Evolutionary conservation across 768 basidiomycete genomes (phyloP).

Genomic region (Boletales sp.): DNA sequence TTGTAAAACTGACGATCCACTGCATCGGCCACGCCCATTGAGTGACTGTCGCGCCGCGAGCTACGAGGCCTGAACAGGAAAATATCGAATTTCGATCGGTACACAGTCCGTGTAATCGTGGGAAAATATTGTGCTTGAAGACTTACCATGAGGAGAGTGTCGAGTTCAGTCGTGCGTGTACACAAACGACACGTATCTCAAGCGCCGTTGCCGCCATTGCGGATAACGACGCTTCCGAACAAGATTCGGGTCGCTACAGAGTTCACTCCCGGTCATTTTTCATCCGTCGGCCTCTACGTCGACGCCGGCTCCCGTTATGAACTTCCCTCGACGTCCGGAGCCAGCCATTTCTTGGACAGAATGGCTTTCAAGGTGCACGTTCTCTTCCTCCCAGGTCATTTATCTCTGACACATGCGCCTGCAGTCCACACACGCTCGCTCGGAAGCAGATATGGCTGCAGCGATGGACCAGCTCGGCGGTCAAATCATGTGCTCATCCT

Average conservation of each 20-base stretch:
- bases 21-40: too few relatives aligned
- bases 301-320: slow-evolving; percentile 95
- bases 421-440: slow-evolving; percentile 71
- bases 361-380: slow-evolving; percentile 90
- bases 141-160: slow-evolving; percentile 38
- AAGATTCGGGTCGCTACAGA: slow-evolving; percentile 91
- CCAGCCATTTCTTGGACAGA: slow-evolving; percentile 89
- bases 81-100: too few relatives aligned
- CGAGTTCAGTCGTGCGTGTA: slow-evolving; percentile 29
- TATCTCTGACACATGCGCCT: slow-evolving; percentile 1
- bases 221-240: slow-evolving; percentile 86
- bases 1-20: too few relatives aligned
- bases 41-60: too few relatives aligned
- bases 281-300: slow-evolving; percentile 88
- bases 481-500: slow-evolving; percentile 87
- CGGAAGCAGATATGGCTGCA: slow-evolving; percentile 73
- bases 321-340: slow-evolving; percentile 64
- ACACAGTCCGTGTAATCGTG: neutral
- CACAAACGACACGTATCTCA: slow-evolving; percentile 27
- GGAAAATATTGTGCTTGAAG: neutral
- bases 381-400: neutral
- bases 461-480: slow-evolving; percentile 85
- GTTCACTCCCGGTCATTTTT: slow-evolving; percentile 88
- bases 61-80: too few relatives aligned
- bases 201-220: slow-evolving; percentile 36